Percentiles rank a stretch among this genome's conserved stretches.
Evolutionary conservation across 805 yeast genomes (phyloP).

Genomic region (Myxozyma melibiosi): DNA sequence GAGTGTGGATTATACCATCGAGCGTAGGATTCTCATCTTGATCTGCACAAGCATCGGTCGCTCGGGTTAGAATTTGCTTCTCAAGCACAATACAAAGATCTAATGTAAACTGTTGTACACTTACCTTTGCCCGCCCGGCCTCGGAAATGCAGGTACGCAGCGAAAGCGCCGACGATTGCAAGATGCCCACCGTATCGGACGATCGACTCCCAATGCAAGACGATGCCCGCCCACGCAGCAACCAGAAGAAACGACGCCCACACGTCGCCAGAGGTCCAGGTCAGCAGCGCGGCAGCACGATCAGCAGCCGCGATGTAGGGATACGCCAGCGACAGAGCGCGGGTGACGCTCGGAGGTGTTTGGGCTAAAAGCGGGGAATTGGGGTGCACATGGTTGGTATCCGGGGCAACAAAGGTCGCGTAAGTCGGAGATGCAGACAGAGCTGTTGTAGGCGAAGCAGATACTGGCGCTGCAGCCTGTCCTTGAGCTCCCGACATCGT

Average conservation of each 20-base stretch:
- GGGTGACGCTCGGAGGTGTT: slow-evolving; percentile 90
- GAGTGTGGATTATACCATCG: slow-evolving; percentile 78
- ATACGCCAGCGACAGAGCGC: slow-evolving; percentile 77
- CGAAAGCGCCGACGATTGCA: slow-evolving; percentile 51
- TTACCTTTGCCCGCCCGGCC: slow-evolving; percentile 33
- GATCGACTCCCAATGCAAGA: slow-evolving; percentile 76
- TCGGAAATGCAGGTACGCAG: slow-evolving; percentile 37
- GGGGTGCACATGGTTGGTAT: slow-evolving; percentile 46
- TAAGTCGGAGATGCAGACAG: slow-evolving; percentile 37
- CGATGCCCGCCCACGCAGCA: slow-evolving; percentile 55
- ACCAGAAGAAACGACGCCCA: slow-evolving; percentile 72
- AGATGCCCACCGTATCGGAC: slow-evolving; percentile 73
- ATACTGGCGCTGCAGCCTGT: slow-evolving; percentile 22
- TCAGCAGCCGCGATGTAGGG: slow-evolving; percentile 81
- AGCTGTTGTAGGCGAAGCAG: slow-evolving; percentile 11
- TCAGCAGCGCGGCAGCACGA: slow-evolving; percentile 66
- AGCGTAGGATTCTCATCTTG: slow-evolving; percentile 73
- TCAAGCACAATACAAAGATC: too few species aligned
- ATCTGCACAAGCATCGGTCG: slow-evolving; percentile 45
- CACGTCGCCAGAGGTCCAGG: slow-evolving; percentile 88
- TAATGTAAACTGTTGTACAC: too few species aligned
- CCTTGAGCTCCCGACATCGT: slow-evolving; percentile 20
- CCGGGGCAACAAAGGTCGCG: slow-evolving; percentile 44
- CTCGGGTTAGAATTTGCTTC: too few species aligned
- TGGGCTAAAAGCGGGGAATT: slow-evolving; percentile 82